Conservation (phyloP, 148 eudicot genomes). For the Oxyria digyna region DNA sequence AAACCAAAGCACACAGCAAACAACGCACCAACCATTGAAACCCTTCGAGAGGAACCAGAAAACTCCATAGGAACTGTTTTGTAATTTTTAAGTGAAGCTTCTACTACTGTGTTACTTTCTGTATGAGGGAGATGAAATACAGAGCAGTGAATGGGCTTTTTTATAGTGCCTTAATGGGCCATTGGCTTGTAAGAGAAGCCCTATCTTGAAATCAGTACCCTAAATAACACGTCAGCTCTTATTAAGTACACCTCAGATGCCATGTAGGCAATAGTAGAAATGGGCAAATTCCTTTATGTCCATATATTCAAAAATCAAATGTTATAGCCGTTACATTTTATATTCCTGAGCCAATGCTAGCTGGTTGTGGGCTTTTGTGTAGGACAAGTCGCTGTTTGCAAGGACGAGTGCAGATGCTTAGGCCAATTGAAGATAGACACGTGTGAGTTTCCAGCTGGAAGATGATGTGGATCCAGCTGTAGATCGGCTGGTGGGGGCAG, state of each 20-base stretch:
- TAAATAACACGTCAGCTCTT: neutral
- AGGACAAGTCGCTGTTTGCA: slow-evolving; percentile 15
- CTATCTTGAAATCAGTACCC: slow-evolving; percentile 7
- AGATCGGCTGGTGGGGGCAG: neutral
- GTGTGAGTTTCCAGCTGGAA: neutral
- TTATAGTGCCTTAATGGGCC: neutral
- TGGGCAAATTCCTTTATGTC: neutral
- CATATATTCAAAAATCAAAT: slow-evolving; percentile 8
- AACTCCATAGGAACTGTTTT: neutral
- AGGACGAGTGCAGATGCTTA: slow-evolving; percentile 3
- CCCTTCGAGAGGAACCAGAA: neutral
- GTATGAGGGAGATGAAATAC: neutral
- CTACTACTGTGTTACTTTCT: neutral
- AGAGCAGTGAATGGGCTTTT: neutral
- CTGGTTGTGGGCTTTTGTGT: slow-evolving; percentile 9
- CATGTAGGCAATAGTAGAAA: slow-evolving; percentile 5
- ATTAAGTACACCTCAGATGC: slow-evolving; percentile 11
- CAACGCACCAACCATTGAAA: slow-evolving; percentile 8
- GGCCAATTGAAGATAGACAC: neutral
- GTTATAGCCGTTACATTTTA: slow-evolving; percentile 11
- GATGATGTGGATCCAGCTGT: neutral
- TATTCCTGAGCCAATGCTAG: neutral
- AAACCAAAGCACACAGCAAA: slow-evolving; percentile 3
- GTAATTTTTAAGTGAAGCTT: neutral
- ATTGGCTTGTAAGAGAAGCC: slow-evolving; percentile 13